Percentiles rank a stretch among this genome's conserved stretches.
phyloP scores from a whole-genome alignment of 2,329 filamentous ascomycete species.

The Parascedosporium putredinis region DNA sequence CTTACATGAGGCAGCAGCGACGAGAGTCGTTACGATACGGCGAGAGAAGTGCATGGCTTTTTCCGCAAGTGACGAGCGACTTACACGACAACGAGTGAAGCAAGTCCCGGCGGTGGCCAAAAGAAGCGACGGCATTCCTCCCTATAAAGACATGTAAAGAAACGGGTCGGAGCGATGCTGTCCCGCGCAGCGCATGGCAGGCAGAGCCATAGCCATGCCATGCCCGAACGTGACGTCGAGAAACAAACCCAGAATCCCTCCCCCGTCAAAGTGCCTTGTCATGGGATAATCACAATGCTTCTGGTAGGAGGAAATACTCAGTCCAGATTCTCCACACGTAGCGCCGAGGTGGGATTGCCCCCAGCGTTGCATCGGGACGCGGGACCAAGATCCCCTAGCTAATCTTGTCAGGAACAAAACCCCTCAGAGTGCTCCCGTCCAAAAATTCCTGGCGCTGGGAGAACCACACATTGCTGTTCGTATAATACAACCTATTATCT shows the following conservation, averaged over 20 bases:
- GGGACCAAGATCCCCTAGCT: background rate
- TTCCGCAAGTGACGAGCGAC: background rate
- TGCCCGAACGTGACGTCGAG: background rate
- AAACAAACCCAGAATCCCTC: too few species aligned
- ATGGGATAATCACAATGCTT: conserved; percentile 1
- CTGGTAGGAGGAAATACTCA: conserved; percentile 3
- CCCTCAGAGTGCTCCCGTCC: too few species aligned
- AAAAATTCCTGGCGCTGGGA: too few species aligned
- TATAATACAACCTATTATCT: too few species aligned
- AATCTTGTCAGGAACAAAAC: too few species aligned
- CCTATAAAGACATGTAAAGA: background rate
- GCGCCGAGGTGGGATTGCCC: background rate
- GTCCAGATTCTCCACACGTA: background rate
- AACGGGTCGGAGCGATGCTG: background rate
- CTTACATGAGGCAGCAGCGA: conserved; percentile 6
- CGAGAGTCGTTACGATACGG: conserved; percentile 1
- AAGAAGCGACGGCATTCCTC: background rate
- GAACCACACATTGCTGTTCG: too few species aligned
- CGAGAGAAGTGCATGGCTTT: conserved; percentile 3
- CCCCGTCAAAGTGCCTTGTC: background rate
- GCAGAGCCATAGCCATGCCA: too few species aligned
- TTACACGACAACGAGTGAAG: background rate
- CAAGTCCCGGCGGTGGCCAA: too few species aligned
- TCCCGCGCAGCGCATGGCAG: background rate
- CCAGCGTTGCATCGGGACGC: background rate